phyloP scores from a whole-genome alignment of 75 land plant genomes.

The Cunninghamia lanceolata region DNA sequence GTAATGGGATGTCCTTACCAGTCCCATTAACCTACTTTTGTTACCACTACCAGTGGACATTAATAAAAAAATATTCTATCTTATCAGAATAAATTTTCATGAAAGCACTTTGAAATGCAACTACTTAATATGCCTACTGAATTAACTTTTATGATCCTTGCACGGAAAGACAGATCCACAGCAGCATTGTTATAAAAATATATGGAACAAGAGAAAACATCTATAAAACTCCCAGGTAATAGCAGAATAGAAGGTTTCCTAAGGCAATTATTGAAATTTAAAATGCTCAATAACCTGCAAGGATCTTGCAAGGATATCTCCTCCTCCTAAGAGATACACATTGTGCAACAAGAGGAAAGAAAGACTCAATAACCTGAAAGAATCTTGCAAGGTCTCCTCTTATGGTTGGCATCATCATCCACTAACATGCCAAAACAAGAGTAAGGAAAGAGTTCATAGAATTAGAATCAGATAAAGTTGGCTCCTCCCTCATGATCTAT shows the following conservation, averaged over 20 bases:
- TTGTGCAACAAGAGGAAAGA: neutral
- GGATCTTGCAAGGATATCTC: neutral
- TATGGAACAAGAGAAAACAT: neutral
- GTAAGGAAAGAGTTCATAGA: no score
- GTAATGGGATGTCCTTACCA: neutral
- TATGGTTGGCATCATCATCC: no score
- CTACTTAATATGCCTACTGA: neutral
- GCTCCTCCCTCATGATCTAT: no score
- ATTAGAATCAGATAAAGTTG: no score
- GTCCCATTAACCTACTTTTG: no score
- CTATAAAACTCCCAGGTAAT: neutral
- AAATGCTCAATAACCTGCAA: neutral
- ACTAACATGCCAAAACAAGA: no score
- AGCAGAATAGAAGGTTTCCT: neutral
- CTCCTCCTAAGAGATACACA: neutral
- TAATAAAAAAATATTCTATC: neutral
- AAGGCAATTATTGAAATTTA: neutral
- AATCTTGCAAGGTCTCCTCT: no score
- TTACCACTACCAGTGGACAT: no score
- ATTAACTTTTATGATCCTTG: neutral
- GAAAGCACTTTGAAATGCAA: neutral
- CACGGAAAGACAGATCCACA: neutral
- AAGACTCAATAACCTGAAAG: no score
- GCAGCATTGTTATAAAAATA: neutral
- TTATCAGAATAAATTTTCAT: neutral